Conservation (phyloP, 371 early-diverging fungal genomes). For the Mortierella sp. region DNA sequence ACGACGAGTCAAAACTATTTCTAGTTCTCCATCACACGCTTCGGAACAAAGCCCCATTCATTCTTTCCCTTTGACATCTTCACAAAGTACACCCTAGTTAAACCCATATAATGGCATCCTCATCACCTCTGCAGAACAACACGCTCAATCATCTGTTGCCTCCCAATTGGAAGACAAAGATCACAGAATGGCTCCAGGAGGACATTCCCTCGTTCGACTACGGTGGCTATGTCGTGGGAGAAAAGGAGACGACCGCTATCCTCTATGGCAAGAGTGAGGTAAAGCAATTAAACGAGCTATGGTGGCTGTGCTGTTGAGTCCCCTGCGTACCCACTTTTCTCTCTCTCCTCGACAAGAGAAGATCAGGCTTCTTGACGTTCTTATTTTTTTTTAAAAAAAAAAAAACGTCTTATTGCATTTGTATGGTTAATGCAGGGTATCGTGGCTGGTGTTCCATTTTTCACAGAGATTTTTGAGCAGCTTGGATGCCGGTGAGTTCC, state of each 20-base stretch:
- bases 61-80: not conserved
- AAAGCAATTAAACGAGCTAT: constrained; percentile 7
- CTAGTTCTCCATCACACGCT: too few species aligned
- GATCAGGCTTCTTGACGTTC: too few species aligned
- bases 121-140: constrained; percentile 12
- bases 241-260: constrained; percentile 82
- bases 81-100: not conserved
- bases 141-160: constrained; percentile 75
- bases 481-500: constrained; percentile 82
- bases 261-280: constrained; percentile 90
- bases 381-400: too few species aligned
- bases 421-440: constrained; percentile 69
- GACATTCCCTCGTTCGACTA: constrained; percentile 98
- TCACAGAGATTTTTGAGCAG: constrained; percentile 93
- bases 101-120: constrained; percentile 16
- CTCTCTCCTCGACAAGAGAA: too few species aligned
- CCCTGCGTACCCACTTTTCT: not conserved
- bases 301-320: too few species aligned
- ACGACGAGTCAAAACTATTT: too few species aligned
- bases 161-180: constrained; percentile 72
- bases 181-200: constrained; percentile 89
- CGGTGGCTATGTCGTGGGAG: constrained; percentile 97
- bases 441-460: constrained; percentile 95
- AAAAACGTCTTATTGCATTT: not conserved
- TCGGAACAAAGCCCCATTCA: too few species aligned